Percentiles rank a stretch among this genome's conserved stretches.
Evolutionary conservation across 192 early-diverging fungal species (phyloP).

Genomic region (Phlyctochytrium arcticum): DNA sequence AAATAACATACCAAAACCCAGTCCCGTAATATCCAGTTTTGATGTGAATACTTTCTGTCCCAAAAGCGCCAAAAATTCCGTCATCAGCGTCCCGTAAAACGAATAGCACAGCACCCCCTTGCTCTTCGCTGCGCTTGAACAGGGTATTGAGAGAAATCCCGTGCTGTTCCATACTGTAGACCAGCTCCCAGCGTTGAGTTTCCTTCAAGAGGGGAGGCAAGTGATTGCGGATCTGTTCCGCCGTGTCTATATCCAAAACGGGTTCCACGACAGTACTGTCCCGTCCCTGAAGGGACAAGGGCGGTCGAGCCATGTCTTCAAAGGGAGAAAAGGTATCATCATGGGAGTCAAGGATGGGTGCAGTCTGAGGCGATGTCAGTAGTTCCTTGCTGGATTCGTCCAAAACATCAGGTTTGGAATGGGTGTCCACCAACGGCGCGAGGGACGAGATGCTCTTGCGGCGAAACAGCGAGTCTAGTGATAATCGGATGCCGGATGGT

Average conservation of each 20-base stretch:
- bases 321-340: background rate
- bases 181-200: slow-evolving; percentile 69
- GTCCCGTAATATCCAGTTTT: slow-evolving; percentile 43
- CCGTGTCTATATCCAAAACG: background rate
- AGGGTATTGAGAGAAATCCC: slow-evolving; percentile 86
- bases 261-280: background rate
- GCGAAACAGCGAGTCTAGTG: slow-evolving; percentile 7
- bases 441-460: background rate
- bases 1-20: slow-evolving; percentile 32
- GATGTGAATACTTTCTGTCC: slow-evolving; percentile 29
- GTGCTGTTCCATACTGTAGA: slow-evolving; percentile 92
- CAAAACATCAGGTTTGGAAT: no score
- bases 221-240: slow-evolving; percentile 52
- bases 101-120: slow-evolving; percentile 26
- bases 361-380: no score
- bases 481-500: background rate
- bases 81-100: slow-evolving; percentile 31
- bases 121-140: slow-evolving; percentile 34
- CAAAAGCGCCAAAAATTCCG: slow-evolving; percentile 46
- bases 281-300: background rate
- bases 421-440: background rate
- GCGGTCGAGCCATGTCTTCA: background rate
- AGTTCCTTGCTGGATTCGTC: no score
- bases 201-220: slow-evolving; percentile 77
- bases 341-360: background rate